Evolutionary conservation across 2,329 filamentous ascomycete species (phyloP).

Genomic region (Stagonosporopsis vannaccii): DNA sequence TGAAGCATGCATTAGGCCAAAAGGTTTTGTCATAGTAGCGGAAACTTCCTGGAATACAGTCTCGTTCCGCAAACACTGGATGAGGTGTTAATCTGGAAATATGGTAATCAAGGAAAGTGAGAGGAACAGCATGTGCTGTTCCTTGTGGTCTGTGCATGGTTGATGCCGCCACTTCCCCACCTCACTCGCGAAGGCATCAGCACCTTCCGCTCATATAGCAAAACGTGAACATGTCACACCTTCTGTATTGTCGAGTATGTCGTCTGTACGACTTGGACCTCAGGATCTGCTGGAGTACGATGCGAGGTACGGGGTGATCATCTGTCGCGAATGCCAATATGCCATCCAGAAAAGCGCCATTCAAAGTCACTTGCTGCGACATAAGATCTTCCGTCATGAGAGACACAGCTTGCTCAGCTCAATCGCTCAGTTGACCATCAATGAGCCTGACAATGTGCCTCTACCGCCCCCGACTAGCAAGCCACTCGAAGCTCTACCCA

Average conservation of each 20-base stretch:
- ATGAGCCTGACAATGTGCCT: slow-evolving; percentile 43
- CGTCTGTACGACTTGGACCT: slow-evolving; percentile 15
- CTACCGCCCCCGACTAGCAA: slow-evolving; percentile 28
- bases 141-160: no score
- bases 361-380: slow-evolving; percentile 48
- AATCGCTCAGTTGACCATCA: slow-evolving; percentile 35
- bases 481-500: slow-evolving; percentile 39
- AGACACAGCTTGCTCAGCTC: slow-evolving; percentile 34
- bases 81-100: no score
- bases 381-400: slow-evolving; percentile 49
- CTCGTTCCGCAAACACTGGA: no score
- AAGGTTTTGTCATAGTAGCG: not conserved
- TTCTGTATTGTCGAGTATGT: not conserved
- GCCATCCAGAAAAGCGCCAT: slow-evolving; percentile 50
- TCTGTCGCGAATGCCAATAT: slow-evolving; percentile 49
- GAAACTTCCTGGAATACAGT: no score
- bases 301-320: slow-evolving; percentile 36
- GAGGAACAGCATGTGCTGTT: slow-evolving; percentile 4
- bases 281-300: slow-evolving; percentile 31
- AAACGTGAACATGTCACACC: not conserved
- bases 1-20: not conserved
- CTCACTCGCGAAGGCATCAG: not conserved
- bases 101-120: not conserved
- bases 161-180: no score
- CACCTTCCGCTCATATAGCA: not conserved